phyloP scores from a whole-genome alignment of 768 basidiomycete genomes.

The Boletus reticulatus region DNA sequence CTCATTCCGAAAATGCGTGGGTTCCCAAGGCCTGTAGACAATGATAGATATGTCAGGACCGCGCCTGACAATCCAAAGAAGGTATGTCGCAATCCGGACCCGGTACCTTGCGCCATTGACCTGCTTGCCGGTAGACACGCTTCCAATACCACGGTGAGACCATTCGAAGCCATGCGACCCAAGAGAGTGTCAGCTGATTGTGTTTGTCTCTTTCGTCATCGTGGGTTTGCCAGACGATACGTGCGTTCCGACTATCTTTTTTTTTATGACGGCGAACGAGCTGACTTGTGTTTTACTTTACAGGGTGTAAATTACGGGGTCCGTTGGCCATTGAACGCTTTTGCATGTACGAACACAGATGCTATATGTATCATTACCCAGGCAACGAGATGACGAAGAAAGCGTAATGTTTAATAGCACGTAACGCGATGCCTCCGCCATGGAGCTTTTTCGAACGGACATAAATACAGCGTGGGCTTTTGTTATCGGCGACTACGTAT shows the following conservation, averaged over 20 bases:
- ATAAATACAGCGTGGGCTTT: background rate
- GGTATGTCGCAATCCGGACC: conserved; percentile 39
- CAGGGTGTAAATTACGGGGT: conserved; percentile 36
- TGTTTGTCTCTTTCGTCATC: conserved; percentile 1
- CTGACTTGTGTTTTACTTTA: background rate
- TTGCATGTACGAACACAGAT: conserved; percentile 21
- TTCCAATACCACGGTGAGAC: conserved; percentile 78
- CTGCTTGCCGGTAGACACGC: conserved; percentile 50
- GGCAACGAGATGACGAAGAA: conserved; percentile 3
- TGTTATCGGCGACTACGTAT: background rate
- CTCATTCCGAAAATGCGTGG: conserved; percentile 4
- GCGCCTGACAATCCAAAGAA: conserved; percentile 89
- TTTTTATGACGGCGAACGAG: background rate
- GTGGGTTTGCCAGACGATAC: conserved; percentile 48
- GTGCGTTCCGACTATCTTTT: conserved; percentile 38
- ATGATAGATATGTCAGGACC: conserved; percentile 75
- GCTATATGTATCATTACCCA: conserved; percentile 20
- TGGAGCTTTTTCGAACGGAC: background rate
- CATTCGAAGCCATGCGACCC: background rate
- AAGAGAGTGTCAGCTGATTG: conserved; percentile 13
- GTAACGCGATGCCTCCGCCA: background rate
- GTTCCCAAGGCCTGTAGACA: conserved; percentile 65
- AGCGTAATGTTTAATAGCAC: background rate
- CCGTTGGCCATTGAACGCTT: conserved; percentile 6
- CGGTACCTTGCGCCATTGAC: conserved; percentile 5